phyloP scores from a whole-genome alignment of 2,329 filamentous ascomycete genomes.

The Neofusicoccum ribis region DNA sequence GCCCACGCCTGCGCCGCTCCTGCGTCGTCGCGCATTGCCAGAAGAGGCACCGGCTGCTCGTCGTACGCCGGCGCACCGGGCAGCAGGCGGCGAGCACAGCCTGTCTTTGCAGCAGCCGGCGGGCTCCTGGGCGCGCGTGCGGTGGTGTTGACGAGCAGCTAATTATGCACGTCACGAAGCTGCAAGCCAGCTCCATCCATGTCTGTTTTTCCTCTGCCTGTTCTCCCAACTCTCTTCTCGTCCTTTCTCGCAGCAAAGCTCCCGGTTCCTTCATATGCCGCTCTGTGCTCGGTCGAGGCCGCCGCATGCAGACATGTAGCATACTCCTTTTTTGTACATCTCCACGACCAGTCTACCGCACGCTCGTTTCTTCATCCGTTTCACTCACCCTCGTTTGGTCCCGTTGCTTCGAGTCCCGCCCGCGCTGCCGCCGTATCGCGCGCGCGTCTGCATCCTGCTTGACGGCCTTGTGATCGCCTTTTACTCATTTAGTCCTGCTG shows the following conservation, averaged over 20 bases:
- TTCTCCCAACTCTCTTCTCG: slow-evolving; percentile 15
- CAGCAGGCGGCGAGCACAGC: slow-evolving; percentile 11
- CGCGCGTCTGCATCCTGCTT: slow-evolving; percentile 20
- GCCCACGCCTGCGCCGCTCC: slow-evolving; percentile 3
- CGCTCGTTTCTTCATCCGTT: slow-evolving; percentile 31
- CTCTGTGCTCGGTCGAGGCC: slow-evolving; percentile 4
- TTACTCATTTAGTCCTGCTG: slow-evolving; percentile 39
- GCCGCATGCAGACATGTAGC: slow-evolving; percentile 21
- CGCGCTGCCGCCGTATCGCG: slow-evolving; percentile 18
- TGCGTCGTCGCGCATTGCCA: slow-evolving; percentile 17
- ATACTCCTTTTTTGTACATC: slow-evolving; percentile 16
- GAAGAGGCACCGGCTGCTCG: slow-evolving; percentile 6
- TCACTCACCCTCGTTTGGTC: slow-evolving; percentile 33
- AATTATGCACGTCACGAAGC: slow-evolving; percentile 19
- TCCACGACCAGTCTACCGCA: slow-evolving; percentile 17
- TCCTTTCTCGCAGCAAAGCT: slow-evolving; percentile 16
- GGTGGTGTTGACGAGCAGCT: slow-evolving; percentile 19
- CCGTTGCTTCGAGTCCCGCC: slow-evolving; percentile 24
- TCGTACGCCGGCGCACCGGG: slow-evolving; percentile 14
- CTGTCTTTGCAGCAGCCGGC: not conserved
- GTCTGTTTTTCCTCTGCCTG: slow-evolving; percentile 19
- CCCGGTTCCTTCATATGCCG: slow-evolving; percentile 11
- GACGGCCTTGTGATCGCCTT: slow-evolving; percentile 34
- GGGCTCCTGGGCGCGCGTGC: not conserved
- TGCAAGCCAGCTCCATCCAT: slow-evolving; percentile 20